Base-by-base conservation (phyloP, 2,329 filamentous ascomycete species). In the Colletotrichum tabaci region DNA sequence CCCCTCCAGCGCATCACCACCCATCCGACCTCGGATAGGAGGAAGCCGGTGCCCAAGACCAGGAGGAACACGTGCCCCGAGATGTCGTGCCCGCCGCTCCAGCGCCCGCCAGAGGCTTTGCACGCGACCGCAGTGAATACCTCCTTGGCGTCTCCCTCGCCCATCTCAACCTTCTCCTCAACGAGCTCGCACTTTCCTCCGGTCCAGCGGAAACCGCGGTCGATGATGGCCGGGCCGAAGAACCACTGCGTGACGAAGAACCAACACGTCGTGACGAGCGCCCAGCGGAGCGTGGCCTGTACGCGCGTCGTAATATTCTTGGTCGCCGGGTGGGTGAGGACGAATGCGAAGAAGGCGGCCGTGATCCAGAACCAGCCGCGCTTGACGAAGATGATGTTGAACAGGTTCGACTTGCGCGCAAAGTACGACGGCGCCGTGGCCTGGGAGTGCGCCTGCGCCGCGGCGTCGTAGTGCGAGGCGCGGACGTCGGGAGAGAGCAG, bases 11-110 rank as follows among this genome's bases (percentile, higher is more conserved):
- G 80, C 63, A 82, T 74, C 42, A 90, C 82, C 4, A 92, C 85
- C 80, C 84, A 97, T 62, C 77, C 86, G 2, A 95, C 88, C 84
- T 98, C 96, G 77, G 97, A 91, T 81, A 93, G 87, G 63, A 98
- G 84, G 77, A 98, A 93, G 58, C 90, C 90, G 68, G 92, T 96
- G 4, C 94, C 94, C 52, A 98, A 85, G 8, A 97, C 94, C 60
- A 99, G 87, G 84, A 99, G 84, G 78, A 99, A 98, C 4, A 98
- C 94, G 82, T 98, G 96, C 0, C 96, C 96, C 73, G 93, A 96
- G 76, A 99, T 96, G 82, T 99, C 96, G 82, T 98, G 95, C 0
- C 96, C 96, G n/a, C 96, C 96, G 69, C 86, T 89, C 96, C 96
- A 99, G 66, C 87, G 85, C 0, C 96, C 96, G 8, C 96, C 96